A percentile compares a stretch with the other conserved stretches of the same genome.
Evolutionary conservation across 345 rosid genomes (phyloP).

Genomic region (Citrus unshiu): DNA sequence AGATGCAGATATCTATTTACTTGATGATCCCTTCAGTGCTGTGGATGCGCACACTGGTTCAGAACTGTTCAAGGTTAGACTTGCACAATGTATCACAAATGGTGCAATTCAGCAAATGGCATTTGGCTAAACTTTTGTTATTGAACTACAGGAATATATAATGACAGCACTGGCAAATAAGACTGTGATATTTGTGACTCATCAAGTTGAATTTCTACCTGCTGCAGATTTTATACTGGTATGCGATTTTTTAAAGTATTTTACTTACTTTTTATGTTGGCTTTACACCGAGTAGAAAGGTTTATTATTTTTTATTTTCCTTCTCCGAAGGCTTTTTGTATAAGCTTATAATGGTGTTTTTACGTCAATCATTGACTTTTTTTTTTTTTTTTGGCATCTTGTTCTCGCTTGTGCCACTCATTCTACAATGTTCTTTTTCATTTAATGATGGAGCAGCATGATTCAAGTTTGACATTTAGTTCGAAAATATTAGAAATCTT

Average conservation of each 20-base stretch:
- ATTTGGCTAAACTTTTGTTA: slow-evolving; percentile 23
- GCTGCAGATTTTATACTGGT: slow-evolving; percentile 95
- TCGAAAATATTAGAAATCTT: not conserved
- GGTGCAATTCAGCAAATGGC: slow-evolving; percentile 13
- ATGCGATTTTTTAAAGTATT: slow-evolving; percentile 27
- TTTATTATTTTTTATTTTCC: not conserved
- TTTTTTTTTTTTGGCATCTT: not conserved
- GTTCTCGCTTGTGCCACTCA: not conserved
- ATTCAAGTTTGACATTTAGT: not conserved
- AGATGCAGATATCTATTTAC: slow-evolving; percentile 96
- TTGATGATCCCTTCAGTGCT: slow-evolving; percentile 99
- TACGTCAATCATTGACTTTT: not conserved
- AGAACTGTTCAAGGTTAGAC: slow-evolving; percentile 84
- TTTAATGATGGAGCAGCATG: not conserved
- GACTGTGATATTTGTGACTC: slow-evolving; percentile 94
- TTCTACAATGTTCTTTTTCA: not conserved
- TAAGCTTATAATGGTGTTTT: not conserved
- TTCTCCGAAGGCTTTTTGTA: not conserved
- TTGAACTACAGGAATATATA: slow-evolving; percentile 83
- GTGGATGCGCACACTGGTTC: slow-evolving; percentile 99
- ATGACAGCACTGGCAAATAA: slow-evolving; percentile 75
- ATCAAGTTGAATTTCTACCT: slow-evolving; percentile 99
- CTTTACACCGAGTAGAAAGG: not conserved
- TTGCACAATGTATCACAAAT: slow-evolving; percentile 2
- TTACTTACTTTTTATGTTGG: slow-evolving; percentile 15